These are phyloP conservation scores for Collybia sordida DNA, from an alignment of 768 basidiomycete genomes.

Conservation along the genomic window DNA sequence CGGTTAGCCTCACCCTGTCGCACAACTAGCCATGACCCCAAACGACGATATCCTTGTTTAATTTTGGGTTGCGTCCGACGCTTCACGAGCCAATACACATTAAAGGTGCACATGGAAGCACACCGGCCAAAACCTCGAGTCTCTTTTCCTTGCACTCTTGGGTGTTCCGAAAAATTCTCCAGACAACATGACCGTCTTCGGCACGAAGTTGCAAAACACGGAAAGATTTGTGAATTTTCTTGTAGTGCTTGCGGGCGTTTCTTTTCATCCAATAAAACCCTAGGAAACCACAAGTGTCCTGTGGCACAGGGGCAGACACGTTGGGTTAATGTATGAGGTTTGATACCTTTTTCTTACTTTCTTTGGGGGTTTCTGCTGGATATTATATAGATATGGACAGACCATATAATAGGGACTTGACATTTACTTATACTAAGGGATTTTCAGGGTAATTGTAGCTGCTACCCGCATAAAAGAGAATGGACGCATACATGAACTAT, in stretches of 20 bases:
- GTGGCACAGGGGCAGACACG: slow-evolving; percentile 47
- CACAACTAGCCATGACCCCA: slow-evolving; percentile 30
- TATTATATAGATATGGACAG: no score
- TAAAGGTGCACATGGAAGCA: slow-evolving; percentile 54
- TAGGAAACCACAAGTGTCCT: slow-evolving; percentile 57
- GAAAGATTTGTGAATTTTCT: slow-evolving; percentile 52
- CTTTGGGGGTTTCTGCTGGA: neutral
- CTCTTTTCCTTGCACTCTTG: slow-evolving; percentile 51
- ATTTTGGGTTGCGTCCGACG: slow-evolving; percentile 45
- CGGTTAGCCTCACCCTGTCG: slow-evolving; percentile 28
- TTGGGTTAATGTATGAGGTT: slow-evolving; percentile 39
- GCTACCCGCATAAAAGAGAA: no score
- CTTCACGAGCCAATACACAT: slow-evolving; percentile 54
- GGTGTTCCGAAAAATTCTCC: slow-evolving; percentile 54
- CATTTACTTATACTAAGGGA: no score
- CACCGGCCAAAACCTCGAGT: slow-evolving; percentile 52
- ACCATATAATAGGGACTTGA: no score
- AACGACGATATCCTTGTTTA: slow-evolving; percentile 48
- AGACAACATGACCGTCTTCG: slow-evolving; percentile 56
- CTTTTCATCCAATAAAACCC: slow-evolving; percentile 51
- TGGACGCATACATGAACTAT: no score
- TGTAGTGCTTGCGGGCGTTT: slow-evolving; percentile 53
- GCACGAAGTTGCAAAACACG: slow-evolving; percentile 59
- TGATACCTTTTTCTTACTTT: neutral
- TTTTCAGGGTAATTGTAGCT: no score